phyloP scores from a whole-genome alignment of 495 filamentous ascomycete species.

The Penicillium argentinense region DNA sequence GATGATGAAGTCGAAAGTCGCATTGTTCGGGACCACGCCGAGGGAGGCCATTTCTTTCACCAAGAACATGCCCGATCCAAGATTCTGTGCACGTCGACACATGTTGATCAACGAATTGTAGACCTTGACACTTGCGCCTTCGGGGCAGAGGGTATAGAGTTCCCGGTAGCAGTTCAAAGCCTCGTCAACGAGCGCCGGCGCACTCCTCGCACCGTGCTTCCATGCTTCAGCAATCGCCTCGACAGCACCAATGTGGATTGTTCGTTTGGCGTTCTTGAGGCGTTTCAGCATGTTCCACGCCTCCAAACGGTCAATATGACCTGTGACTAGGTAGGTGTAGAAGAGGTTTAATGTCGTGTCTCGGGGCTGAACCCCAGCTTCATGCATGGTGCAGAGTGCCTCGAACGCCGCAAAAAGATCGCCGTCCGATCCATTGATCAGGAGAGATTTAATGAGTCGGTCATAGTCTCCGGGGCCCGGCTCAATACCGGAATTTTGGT shows the following conservation, averaged over 20 bases:
- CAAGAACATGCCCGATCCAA: constrained; percentile 64
- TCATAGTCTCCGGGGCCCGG: constrained; percentile 72
- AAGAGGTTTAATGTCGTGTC: constrained; percentile 60
- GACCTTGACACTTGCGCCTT: constrained; percentile 57
- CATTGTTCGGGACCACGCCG: constrained; percentile 54
- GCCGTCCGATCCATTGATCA: constrained; percentile 30
- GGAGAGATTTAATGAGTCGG: constrained; percentile 66
- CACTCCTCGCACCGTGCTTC: constrained; percentile 24
- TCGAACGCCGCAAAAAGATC: constrained; percentile 57
- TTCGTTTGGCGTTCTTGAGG: constrained; percentile 35
- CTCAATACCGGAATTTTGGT: constrained; percentile 46
- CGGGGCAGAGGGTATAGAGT: constrained; percentile 59
- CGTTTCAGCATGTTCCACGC: constrained; percentile 55
- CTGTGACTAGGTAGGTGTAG: constrained; percentile 38
- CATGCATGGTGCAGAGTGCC: constrained; percentile 67
- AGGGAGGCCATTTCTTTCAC: constrained; percentile 71
- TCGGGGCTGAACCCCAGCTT: constrained; percentile 52
- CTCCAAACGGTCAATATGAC: constrained; percentile 29
- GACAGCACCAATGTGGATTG: constrained; percentile 34
- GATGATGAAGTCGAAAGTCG: constrained; percentile 70
- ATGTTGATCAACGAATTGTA: constrained; percentile 69
- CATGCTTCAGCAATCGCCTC: constrained; percentile 34
- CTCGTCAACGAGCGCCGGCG: constrained; percentile 35
- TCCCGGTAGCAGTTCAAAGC: constrained; percentile 72
- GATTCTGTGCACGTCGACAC: constrained; percentile 50